Base-by-base conservation (phyloP, 2,329 filamentous ascomycete genomes). In the Exophiala calicioides region DNA sequence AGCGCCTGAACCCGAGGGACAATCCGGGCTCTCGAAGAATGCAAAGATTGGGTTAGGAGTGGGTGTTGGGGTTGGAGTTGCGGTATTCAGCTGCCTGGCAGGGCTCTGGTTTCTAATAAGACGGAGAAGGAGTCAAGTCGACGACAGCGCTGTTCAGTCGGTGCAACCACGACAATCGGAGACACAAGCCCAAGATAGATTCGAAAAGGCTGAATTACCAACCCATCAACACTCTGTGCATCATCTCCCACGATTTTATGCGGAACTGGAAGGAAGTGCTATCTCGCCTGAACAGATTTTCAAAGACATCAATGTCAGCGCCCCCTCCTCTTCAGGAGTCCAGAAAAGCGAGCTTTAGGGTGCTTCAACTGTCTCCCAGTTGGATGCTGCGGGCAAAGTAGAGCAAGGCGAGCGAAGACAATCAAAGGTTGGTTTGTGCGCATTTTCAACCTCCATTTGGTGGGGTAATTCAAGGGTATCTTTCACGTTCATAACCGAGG, bases 401-500 rank as follows among this genome's bases (percentile, higher is more conserved):
- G n/a, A n/a, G n/a, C n/a, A 27, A 7, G 7, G 24, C 24, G 12
- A 27, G 7, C 24, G 24, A 27, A 27, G 24, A 27, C 7, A 27
- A 27, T 7, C 24, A 27, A 27, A 7, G 24, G 12, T 27, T 27
- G 24, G 24, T 7, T 27, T 12, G 12, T 12, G 12, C 24, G 7
- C 12, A 27, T 7, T 27, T 27, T 7, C 24, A 7, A 7, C 12
- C 24, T 12, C 7, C 24, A 27, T 27, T 27, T 12, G 7, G 24
- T 7, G 24, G 12, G 12, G 24, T 13, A 13, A 33, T 18, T n/a
- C 31, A n/a, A 13, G 13, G 15, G 8, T 33, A n/a, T 13, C 13
- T 6, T 33, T 15, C 13, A 13, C 15, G 12, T 23, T 44, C 16
- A 47, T 19, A 47, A 20, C 9, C 36, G 44, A 34, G 34, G 31